Evolutionary conservation across 768 basidiomycete species (phyloP), one percentile per base, ranked within the genome.

Genomic region (Tulasnella calospora): DNA sequence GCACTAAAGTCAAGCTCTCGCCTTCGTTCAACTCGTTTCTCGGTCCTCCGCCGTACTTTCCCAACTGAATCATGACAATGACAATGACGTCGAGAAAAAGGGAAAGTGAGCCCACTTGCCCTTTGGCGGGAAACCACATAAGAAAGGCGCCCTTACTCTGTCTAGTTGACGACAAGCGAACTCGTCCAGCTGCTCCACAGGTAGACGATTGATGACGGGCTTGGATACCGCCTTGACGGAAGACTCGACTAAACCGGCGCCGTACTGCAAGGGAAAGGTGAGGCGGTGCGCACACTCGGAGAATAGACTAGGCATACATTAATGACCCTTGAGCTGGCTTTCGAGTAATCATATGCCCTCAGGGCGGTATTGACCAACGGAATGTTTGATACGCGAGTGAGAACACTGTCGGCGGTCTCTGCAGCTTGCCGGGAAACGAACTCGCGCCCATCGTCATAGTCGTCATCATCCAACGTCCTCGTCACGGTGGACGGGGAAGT

Each of bases 121-220:
- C 44, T 9, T 51, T 12, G 1, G 61, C 12, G 30, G 30, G 27
- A 67, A 67, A 67, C 61, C 61, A 27, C 61, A 13, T 30, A 67
- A 67, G 17, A 17, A 67, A 67, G 61, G 71, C 41, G 44, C 21
- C 87, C 91, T 82, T 80, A 95, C 92, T 83, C 90, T 88, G 84
- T 96, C 94, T 55, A 96, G 87, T 83, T 96, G 94, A 78, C 94
- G 88, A 82, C 93, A 94, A 2, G 95, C 94, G 84, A 95, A 95
- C 79, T 94, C 94, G 80, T 96, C 95, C 19, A 96, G 85, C 88
- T 81, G 80, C 19, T 80, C 81, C 23, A 93, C 91, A 13, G 93
- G 92, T 0, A 95, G 86, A 36, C 92, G 88, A 78, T 92, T 89
- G 73, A 95, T 92, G 71, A 94, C 94, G 36, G 94, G 94, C 23